Conservation (phyloP, 176 grass and related monocot species). For the Triticum turgidum region DNA sequence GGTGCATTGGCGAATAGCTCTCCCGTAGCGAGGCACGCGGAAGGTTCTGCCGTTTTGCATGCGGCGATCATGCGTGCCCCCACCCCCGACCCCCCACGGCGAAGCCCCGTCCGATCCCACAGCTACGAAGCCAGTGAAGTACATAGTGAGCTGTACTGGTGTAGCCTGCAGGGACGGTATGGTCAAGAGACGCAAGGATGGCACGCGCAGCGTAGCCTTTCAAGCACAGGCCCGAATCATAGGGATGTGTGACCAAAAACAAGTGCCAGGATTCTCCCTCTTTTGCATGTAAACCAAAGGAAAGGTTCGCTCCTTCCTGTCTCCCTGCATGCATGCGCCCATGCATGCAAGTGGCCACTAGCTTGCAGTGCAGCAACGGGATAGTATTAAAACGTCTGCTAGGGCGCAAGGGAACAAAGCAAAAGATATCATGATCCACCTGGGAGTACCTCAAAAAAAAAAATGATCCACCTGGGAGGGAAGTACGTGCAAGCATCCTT, state of each 20-base stretch:
- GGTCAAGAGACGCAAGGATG: slow-evolving; percentile 25
- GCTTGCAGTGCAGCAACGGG: not conserved
- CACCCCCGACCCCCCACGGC: not conserved
- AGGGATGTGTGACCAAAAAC: not conserved
- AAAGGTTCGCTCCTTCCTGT: slow-evolving; percentile 15
- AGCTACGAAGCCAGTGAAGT: too few relatives aligned
- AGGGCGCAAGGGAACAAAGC: not conserved
- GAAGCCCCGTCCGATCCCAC: not conserved
- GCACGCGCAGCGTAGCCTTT: not conserved
- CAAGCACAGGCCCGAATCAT: not conserved
- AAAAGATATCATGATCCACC: not conserved
- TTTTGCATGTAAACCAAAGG: slow-evolving; percentile 25
- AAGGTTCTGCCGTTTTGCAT: slow-evolving; percentile 19
- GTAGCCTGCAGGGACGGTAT: not conserved
- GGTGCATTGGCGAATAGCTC: not conserved
- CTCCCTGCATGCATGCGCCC: not conserved
- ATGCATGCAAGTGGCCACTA: too few relatives aligned
- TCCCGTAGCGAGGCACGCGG: not conserved
- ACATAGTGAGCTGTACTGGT: too few relatives aligned
- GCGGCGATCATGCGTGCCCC: not conserved
- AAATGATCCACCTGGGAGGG: not conserved
- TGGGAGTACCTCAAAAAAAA: too few relatives aligned
- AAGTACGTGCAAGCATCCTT: not conserved
- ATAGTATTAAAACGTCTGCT: not conserved
- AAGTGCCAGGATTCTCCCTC: slow-evolving; percentile 39